Evolutionary conservation across 2,329 filamentous ascomycete genomes (phyloP), one percentile per base, ranked within the genome.

Genomic region (Sclerotinia trifoliorum): DNA sequence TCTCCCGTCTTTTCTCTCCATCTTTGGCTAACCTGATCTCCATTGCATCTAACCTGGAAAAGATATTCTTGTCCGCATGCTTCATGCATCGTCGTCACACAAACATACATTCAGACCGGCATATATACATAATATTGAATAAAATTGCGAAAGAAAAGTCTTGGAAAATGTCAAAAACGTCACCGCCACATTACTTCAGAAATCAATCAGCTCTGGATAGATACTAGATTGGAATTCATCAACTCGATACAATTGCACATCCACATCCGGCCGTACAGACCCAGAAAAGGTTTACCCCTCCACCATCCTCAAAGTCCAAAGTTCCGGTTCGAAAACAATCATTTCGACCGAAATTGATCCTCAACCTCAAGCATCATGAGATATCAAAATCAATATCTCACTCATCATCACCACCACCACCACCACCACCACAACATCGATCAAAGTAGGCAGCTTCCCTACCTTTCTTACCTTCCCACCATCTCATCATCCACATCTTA

Each of bases 41-140:
- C 5, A 35, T 35, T 24, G 39, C 39, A 17, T 42, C 35, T 5
- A 26, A 24, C 19, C n/a, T 6, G 42, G 26, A 48, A 32, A 15
- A 24, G 58, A 49, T 49, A 61, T 49, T 61, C 19, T 48, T 17
- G 21, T 24, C 48, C 26, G 19, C 48, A 49, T 35, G 7, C 58
- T 49, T 61, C 29, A 61, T 49, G 44, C 44, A 61, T 61, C 39
- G 39, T 19, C 44, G n/a, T n/a, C n/a, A n/a, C n/a, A n/a, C n/a
- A 46, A 13, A 49, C 21, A 35, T 55, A 55, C 26, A 55, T 55
- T n/a, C 19, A 35, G 29, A 35, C 29, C 17, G 52, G 35, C 19
- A 35, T 55, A 32, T 19, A 39, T 62, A 39, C 44, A 61, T 24
- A 62, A 62, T 51, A 62, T 62, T 62, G 58, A 51, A 51, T 51